Percentiles rank a stretch among this genome's conserved stretches.
Evolutionary conservation across 305 asterid species (phyloP).

Genomic region (Rubia occidens): DNA sequence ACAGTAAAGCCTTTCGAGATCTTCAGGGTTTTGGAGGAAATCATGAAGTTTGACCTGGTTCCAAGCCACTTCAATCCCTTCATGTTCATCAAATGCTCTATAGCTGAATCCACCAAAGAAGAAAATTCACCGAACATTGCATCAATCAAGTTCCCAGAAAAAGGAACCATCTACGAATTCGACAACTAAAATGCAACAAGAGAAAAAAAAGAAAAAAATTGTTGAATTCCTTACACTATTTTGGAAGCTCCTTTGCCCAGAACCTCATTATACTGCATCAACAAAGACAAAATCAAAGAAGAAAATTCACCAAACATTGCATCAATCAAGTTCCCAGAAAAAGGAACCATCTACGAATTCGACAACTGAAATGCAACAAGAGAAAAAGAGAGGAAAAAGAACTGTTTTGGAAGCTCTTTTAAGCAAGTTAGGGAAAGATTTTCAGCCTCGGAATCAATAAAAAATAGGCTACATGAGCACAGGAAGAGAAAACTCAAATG

Average conservation of each 20-base stretch:
- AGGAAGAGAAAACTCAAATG: not conserved
- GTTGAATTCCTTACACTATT: conserved; percentile 50
- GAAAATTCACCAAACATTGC: not conserved
- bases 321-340: conserved; percentile 6
- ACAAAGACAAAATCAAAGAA: not conserved
- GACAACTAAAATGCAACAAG: conserved; percentile 4
- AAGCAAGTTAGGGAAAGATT: not conserved
- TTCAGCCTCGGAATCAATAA: not conserved
- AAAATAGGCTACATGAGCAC: not conserved
- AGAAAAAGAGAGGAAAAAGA: conserved; percentile 3
- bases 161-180: conserved; percentile 7
- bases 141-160: conserved; percentile 7
- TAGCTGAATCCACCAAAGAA: too few species aligned
- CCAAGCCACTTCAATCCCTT: too few species aligned
- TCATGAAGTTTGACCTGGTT: too few species aligned
- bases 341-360: conserved; percentile 7
- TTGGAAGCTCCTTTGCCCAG: conserved; percentile 89
- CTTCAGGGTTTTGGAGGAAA: too few species aligned
- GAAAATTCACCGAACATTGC: not conserved
- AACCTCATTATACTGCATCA: conserved; percentile 60
- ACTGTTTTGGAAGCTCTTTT: conserved; percentile 84
- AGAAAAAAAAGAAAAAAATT: not conserved
- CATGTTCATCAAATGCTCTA: too few species aligned
- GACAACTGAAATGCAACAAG: conserved; percentile 6
- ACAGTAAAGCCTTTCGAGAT: too few species aligned